These are phyloP conservation scores for Fusarium brevicatenulatum DNA, from an alignment of 2,329 filamentous ascomycete genomes.

Conservation along the genomic window DNA sequence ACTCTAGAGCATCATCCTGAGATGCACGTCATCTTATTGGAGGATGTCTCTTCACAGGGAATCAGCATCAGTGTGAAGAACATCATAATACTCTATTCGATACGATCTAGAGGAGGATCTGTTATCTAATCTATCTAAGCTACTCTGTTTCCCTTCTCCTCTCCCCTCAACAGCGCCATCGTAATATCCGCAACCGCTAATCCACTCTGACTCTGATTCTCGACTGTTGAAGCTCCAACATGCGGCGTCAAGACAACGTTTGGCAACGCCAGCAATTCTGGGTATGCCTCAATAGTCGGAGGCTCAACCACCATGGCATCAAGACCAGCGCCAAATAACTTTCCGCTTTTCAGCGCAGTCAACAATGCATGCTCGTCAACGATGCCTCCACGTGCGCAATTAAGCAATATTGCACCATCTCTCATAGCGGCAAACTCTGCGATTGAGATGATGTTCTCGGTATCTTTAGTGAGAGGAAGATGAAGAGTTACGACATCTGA, in stretches of 20 bases:
- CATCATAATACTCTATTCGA: no score
- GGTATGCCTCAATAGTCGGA: not conserved
- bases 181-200: not conserved
- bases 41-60: not conserved
- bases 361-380: not conserved
- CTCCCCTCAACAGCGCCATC: not conserved
- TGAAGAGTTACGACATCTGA: not conserved
- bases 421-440: not conserved
- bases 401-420: not conserved
- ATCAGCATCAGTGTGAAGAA: no score
- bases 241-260: not conserved
- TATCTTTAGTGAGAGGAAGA: not conserved
- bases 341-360: not conserved
- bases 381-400: not conserved
- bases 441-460: not conserved
- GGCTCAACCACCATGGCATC: not conserved
- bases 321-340: not conserved
- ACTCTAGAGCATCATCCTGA: accelerated
- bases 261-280: not conserved
- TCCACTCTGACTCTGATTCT: conserved; percentile 2
- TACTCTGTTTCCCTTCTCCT: not conserved
- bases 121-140: not conserved
- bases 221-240: not conserved
- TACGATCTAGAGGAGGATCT: not conserved
- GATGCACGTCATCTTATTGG: not conserved